Base-by-base conservation (phyloP, 768 basidiomycete genomes). In the Sistotremastrum suecicum region DNA sequence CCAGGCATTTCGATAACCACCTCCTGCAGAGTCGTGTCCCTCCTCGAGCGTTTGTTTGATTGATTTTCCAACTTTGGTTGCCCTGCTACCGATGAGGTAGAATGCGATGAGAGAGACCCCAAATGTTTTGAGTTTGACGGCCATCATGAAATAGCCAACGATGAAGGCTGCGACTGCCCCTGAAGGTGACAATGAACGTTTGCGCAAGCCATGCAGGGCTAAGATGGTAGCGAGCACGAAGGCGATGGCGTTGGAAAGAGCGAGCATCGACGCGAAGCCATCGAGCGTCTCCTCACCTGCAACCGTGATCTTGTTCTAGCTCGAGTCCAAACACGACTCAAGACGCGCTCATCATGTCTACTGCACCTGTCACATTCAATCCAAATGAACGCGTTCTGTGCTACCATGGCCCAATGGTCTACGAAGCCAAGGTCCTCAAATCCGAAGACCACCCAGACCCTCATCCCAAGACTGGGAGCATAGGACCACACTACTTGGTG, bases 371-470 rank as follows among this genome's bases (percentile, higher is more conserved):
- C 20, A 60, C 65, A 9, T 87, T 71, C 60, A 53, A 64, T 12
- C 57, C 66, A 41, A 76, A 81, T 57, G 91, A 97, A 62, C 78
- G 79, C 53, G 85, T 91, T 6, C 68, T 97, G 5, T 94, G 91
- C 66, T 97, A 84, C 60, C 94, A 98, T 54, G 94, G 94, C 0
- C 91, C 90, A 8, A 74, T 97, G 46, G 78, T 97, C 50, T 98
- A 98, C 61, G 90, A 94, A 63, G 92, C 92, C 7, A 94, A 97
- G 63, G 70, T 97, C n/a, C 72, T 92, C 53, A 72, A 78, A 53
- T 58, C 62, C 7, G 77, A 80, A 48, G 70, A 65, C 37, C 80
- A 78, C 64, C 76, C 80, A 48, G 79, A 82, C 53, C 62, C 68
- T 11, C 78, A 68, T 45, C 74, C 79, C 1, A 68, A 74, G 37